phyloP scores from a whole-genome alignment of 805 yeast genomes.

The Yueomyces sinensis region DNA sequence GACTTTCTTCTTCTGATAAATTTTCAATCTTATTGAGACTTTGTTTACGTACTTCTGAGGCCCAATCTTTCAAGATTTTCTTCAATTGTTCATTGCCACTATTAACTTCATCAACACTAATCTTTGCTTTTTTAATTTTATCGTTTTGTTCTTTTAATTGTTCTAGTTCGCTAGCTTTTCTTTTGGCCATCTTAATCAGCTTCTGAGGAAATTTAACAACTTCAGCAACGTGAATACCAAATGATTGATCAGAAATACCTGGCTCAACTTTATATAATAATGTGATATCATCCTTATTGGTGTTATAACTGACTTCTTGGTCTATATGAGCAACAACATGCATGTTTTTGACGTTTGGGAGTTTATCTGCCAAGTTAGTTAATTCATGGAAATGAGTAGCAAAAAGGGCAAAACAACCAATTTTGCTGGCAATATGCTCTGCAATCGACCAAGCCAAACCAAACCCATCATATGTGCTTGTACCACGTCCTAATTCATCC shows the following conservation, averaged over 20 bases:
- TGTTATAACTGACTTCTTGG: slow-evolving; percentile 22
- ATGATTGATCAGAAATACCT: slow-evolving; percentile 91
- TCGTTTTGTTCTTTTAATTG: slow-evolving; percentile 34
- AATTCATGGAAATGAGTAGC: slow-evolving; percentile 98
- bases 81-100: slow-evolving; percentile 39
- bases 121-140: slow-evolving; percentile 36
- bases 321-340: slow-evolving; percentile 91
- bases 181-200: slow-evolving; percentile 87
- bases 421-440: slow-evolving; percentile 61
- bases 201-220: slow-evolving; percentile 85
- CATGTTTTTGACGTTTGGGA: slow-evolving; percentile 57
- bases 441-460: slow-evolving; percentile 97
- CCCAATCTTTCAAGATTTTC: slow-evolving; percentile 42
- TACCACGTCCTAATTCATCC: slow-evolving; percentile 83
- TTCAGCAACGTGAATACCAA: slow-evolving; percentile 97
- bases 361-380: slow-evolving; percentile 58
- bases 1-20: slow-evolving; percentile 25
- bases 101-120: slow-evolving; percentile 34
- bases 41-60: slow-evolving; percentile 25
- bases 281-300: slow-evolving; percentile 54
- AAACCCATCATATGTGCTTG: slow-evolving; percentile 86
- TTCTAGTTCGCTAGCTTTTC: slow-evolving; percentile 82
- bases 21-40: slow-evolving; percentile 13
- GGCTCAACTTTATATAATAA: slow-evolving; percentile 87
- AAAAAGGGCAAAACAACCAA: slow-evolving; percentile 71